Percentiles rank a stretch among this genome's conserved stretches.
Evolutionary conservation across 1,284 basidiomycete species (phyloP).

Genomic region (Marasmius sp.): DNA sequence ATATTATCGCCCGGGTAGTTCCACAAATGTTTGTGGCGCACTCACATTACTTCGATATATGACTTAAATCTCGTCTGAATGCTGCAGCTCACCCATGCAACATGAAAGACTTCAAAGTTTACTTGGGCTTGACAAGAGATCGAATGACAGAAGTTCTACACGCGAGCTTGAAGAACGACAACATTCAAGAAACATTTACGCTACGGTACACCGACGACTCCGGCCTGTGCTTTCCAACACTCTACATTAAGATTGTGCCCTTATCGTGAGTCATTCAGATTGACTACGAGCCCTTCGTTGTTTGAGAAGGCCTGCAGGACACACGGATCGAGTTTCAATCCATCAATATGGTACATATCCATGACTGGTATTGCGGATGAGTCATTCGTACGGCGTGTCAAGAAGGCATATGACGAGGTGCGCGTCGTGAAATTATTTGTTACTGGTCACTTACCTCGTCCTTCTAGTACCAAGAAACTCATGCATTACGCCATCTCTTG

Average conservation of each 20-base stretch:
- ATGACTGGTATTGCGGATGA: constrained; percentile 59
- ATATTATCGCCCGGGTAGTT: constrained; percentile 37
- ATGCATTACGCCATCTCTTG: constrained; percentile 66
- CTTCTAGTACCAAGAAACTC: constrained; percentile 62
- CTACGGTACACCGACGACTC: constrained; percentile 53
- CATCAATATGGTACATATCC: constrained; percentile 74
- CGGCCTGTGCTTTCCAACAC: constrained; percentile 60
- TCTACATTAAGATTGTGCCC: constrained; percentile 72
- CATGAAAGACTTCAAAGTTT: constrained; percentile 77
- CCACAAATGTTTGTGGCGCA: constrained; percentile 49
- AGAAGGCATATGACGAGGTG: constrained; percentile 60
- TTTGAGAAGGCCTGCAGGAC: constrained; percentile 40
- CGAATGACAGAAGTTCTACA: constrained; percentile 66
- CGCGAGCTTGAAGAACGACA: constrained; percentile 63
- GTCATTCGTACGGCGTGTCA: constrained; percentile 52
- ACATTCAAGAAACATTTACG: constrained; percentile 59
- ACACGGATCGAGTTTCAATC: constrained; percentile 69
- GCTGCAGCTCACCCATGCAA: constrained; percentile 72
- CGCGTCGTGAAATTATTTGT: constrained; percentile 16
- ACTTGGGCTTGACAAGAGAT: constrained; percentile 61
- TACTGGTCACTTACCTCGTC: constrained; percentile 9
- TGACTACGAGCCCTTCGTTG: background rate
- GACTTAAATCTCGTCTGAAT: background rate
- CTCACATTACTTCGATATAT: background rate
- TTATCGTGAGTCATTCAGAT: constrained; percentile 51